Evolutionary conservation across 441 rosid genomes (phyloP).

Genomic region (Euphorbia celastroides): DNA sequence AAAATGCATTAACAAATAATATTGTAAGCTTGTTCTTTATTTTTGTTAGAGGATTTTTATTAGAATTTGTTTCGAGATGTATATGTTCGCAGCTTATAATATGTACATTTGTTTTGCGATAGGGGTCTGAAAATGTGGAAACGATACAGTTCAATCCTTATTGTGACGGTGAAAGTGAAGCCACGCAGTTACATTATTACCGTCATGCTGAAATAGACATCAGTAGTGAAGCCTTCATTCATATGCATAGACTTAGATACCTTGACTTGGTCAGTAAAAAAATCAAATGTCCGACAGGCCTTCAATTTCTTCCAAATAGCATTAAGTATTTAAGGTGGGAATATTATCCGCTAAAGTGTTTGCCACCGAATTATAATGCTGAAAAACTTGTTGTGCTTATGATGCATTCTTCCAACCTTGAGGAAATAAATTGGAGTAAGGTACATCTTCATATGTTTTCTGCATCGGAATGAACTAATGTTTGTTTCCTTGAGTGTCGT

Average conservation of each 20-base stretch:
- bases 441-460: not conserved
- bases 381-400: conserved; percentile 14
- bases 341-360: conserved; percentile 13
- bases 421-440: not conserved
- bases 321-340: conserved; percentile 2
- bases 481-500: no score
- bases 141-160: no score
- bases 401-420: not conserved
- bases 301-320: no score
- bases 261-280: not conserved
- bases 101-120: no score
- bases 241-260: not conserved
- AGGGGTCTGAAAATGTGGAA: no score
- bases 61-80: no score
- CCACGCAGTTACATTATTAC: no score
- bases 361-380: conserved; percentile 9
- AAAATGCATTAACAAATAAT: not conserved
- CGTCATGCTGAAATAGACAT: no score
- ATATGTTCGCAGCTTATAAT: not conserved
- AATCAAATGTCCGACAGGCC: not conserved
- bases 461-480: no score
- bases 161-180: no score
- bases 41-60: no score
- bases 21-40: not conserved
- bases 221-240: not conserved